A percentile compares a stretch with the other conserved stretches of the same genome.
These are phyloP conservation scores for Pseudozyma sp. DNA, from an alignment of 1,284 basidiomycete species.

Conservation along the genomic window DNA sequence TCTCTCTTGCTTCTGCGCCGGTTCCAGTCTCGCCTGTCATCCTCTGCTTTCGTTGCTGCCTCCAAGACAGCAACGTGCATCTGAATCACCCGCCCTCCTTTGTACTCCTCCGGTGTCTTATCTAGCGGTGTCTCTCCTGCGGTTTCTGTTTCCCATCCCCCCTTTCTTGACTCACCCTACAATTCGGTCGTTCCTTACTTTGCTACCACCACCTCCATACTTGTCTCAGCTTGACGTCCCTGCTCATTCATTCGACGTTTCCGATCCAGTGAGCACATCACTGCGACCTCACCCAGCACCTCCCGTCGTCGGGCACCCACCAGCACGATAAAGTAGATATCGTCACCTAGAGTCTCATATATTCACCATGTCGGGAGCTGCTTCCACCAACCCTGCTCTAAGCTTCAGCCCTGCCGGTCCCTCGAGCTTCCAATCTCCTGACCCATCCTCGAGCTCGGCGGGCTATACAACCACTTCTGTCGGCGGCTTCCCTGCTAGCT, in stretches of 20 bases:
- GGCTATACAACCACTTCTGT: constrained; percentile 22
- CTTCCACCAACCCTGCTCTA: constrained; percentile 44
- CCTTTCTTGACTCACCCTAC: constrained; percentile 30
- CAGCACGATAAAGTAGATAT: no score
- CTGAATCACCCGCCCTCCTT: constrained; percentile 32
- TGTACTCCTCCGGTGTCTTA: constrained; percentile 45
- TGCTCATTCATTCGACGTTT: constrained; percentile 14
- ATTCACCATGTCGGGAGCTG: constrained; percentile 37
- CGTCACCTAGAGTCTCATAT: no score
- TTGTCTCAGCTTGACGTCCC: constrained; percentile 34
- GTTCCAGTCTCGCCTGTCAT: constrained; percentile 5
- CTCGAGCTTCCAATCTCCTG: constrained; percentile 39
- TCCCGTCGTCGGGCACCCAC: no score
- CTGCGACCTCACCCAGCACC: neutral
- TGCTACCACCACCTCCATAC: constrained; percentile 40
- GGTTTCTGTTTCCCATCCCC: constrained; percentile 28
- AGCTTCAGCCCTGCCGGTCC: constrained; percentile 38
- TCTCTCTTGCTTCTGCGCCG: constrained; percentile 29
- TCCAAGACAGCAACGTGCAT: constrained; percentile 15
- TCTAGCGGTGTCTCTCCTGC: constrained; percentile 51
- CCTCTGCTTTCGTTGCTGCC: constrained; percentile 11
- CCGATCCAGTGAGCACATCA: constrained; percentile 3
- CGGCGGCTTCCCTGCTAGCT: constrained; percentile 27
- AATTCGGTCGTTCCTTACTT: constrained; percentile 10
- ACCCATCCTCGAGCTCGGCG: constrained; percentile 35